Conservation (phyloP, 495 filamentous ascomycete species). For the Podospora pseudocomata region DNA sequence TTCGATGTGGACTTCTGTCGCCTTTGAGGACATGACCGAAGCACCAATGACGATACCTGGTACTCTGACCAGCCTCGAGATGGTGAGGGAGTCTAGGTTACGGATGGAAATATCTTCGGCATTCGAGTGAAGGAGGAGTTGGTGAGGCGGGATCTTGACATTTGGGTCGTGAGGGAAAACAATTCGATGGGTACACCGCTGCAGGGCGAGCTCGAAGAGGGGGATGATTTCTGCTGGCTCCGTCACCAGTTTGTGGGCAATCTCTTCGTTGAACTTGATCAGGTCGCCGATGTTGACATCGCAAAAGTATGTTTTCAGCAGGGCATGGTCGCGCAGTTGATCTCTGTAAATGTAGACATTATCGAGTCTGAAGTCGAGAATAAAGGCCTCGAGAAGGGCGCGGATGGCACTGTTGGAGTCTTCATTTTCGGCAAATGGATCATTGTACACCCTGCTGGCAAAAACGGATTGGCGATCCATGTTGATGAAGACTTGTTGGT, state of each 20-base stretch:
- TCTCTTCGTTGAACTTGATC: conserved; percentile 93
- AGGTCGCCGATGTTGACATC: conserved; percentile 96
- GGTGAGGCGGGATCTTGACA: conserved; percentile 77
- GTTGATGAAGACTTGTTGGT: conserved; percentile 7
- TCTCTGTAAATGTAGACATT: conserved; percentile 97
- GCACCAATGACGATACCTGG: conserved; percentile 98
- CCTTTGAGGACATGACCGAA: conserved; percentile 93
- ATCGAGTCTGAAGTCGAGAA: conserved; percentile 92
- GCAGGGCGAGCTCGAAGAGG: conserved; percentile 88
- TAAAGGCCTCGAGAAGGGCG: conserved; percentile 71
- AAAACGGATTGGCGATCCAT: conserved; percentile 92
- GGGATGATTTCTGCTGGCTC: conserved; percentile 93
- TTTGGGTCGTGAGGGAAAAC: conserved; percentile 71
- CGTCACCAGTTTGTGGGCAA: conserved; percentile 84
- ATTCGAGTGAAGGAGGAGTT: conserved; percentile 90
- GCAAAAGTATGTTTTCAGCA: conserved; percentile 93
- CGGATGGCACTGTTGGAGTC: conserved; percentile 56
- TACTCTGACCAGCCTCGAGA: conserved; percentile 91
- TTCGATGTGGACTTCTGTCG: conserved; percentile 79
- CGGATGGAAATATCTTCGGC: conserved; percentile 90
- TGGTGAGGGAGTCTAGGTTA: conserved; percentile 85
- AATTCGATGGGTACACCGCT: conserved; percentile 86
- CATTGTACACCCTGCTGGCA: conserved; percentile 52
- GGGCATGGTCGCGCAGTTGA: conserved; percentile 90
- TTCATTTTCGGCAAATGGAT: conserved; percentile 50